These are phyloP conservation scores for Poronia punctata DNA, from an alignment of 495 filamentous ascomycete species.

Conservation along the genomic window DNA sequence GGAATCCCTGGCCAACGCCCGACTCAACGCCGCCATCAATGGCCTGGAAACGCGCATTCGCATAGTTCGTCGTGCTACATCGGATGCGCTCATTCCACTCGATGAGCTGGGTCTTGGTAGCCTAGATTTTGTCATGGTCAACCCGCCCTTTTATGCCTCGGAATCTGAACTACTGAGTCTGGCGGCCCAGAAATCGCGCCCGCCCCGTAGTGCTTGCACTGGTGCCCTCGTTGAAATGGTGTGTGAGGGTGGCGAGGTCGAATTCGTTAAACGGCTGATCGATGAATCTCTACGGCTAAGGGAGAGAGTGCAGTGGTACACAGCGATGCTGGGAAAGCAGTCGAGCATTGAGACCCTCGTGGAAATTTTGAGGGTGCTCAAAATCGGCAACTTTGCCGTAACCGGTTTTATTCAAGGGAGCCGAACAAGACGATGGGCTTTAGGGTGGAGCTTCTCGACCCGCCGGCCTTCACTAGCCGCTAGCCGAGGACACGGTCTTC, in stretches of 20 bases:
- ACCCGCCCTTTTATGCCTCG: conserved; percentile 88
- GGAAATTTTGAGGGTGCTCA: conserved; percentile 48
- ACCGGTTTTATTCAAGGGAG: conserved; percentile 73
- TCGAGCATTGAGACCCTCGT: conserved; percentile 62
- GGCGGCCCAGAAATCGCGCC: conserved; percentile 56
- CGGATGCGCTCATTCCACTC: conserved; percentile 55
- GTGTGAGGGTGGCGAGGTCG: conserved; percentile 72
- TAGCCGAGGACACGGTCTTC: conserved; percentile 48
- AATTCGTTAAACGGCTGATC: conserved; percentile 70
- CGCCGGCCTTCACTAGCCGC: conserved; percentile 55
- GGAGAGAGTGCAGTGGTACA: conserved; percentile 74
- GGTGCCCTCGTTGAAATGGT: conserved; percentile 85
- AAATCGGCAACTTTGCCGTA: conserved; percentile 73
- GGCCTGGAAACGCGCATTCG: conserved; percentile 56
- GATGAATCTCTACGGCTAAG: conserved; percentile 58
- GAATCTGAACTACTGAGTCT: conserved; percentile 58
- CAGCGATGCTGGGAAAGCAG: conserved; percentile 81
- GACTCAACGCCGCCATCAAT: conserved; percentile 58
- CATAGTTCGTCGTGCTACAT: conserved; percentile 46
- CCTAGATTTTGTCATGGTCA: conserved; percentile 88
- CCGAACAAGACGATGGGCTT: conserved; percentile 76
- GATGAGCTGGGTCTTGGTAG: conserved; percentile 45
- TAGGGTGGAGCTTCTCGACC: conserved; percentile 78
- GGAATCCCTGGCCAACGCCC: conserved; percentile 58
- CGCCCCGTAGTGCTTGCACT: conserved; percentile 73